These are phyloP conservation scores for Psilocybe tampanensis DNA, from an alignment of 768 basidiomycete genomes.

Conservation along the genomic window DNA sequence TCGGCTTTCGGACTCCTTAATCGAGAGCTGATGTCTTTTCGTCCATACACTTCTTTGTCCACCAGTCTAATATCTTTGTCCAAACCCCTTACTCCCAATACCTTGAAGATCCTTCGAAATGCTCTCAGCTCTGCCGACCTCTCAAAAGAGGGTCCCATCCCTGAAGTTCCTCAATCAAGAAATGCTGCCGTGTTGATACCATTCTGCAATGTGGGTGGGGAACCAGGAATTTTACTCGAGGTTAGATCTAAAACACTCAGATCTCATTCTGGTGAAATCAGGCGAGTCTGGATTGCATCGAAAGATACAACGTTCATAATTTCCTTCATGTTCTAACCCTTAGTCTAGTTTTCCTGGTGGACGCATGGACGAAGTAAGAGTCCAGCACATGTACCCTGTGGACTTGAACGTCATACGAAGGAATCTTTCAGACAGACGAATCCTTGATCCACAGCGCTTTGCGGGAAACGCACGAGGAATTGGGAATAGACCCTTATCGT, in stretches of 20 bases:
- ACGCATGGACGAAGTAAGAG: conserved; percentile 58
- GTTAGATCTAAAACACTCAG: conserved; percentile 66
- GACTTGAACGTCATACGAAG: conserved; percentile 15
- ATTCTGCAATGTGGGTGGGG: conserved; percentile 70
- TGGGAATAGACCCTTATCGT: conserved; percentile 60
- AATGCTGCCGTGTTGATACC: conserved; percentile 78
- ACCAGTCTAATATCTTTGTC: conserved; percentile 30
- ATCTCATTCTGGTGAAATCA: conserved; percentile 81
- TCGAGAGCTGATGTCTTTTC: conserved; percentile 17
- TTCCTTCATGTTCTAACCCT: not conserved
- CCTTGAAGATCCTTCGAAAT: conserved; percentile 32
- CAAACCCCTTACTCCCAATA: conserved; percentile 41
- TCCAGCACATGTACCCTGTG: conserved; percentile 6
- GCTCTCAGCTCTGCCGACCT: conserved; percentile 17
- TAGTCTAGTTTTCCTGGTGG: conserved; percentile 73
- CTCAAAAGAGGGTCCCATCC: conserved; percentile 13
- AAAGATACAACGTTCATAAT: not conserved
- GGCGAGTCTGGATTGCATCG: conserved; percentile 41
- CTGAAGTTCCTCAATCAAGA: conserved; percentile 18
- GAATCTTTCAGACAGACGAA: conserved; percentile 43
- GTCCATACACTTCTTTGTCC: conserved; percentile 14
- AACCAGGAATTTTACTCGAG: conserved; percentile 72
- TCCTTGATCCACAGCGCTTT: conserved; percentile 61
- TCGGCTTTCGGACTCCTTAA: too few relatives aligned
- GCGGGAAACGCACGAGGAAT: conserved; percentile 75